A percentile compares a stretch with the other conserved stretches of the same genome.
These are phyloP conservation scores for Salix udensis DNA, from an alignment of 345 rosid species.

Conservation along the genomic window DNA sequence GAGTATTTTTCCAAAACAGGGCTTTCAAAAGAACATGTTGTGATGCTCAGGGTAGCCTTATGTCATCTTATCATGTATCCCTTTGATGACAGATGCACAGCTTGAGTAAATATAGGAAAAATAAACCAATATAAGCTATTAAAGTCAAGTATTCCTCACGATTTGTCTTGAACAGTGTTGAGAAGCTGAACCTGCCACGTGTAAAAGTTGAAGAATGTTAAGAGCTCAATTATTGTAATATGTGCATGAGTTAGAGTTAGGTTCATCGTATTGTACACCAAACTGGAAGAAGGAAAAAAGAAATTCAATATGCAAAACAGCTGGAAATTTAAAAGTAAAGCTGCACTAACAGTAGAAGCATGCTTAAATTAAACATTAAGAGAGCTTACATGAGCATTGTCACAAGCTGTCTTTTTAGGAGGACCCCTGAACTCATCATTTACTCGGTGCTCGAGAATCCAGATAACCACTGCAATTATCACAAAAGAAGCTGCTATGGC, in stretches of 20 bases:
- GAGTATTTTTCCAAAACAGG: neutral
- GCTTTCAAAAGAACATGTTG: neutral
- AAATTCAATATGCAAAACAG: neutral
- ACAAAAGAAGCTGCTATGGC: constrained; percentile 29
- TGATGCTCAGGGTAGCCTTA: neutral
- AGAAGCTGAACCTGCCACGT: constrained; percentile 85
- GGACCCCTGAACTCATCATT: constrained; percentile 37
- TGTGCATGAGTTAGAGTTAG: neutral
- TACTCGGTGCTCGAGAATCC: constrained; percentile 33
- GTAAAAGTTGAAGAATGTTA: constrained; percentile 10
- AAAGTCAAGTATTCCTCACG: constrained; percentile 44
- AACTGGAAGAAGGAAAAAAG: neutral
- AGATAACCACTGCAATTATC: constrained; percentile 28
- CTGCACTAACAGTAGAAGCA: neutral
- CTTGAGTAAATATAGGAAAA: neutral
- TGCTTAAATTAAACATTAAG: neutral
- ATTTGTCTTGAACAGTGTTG: constrained; percentile 75
- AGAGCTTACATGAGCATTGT: constrained; percentile 26
- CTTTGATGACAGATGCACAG: neutral
- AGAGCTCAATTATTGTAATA: constrained; percentile 1
- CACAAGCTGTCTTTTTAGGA: constrained; percentile 27
- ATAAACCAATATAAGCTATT: neutral
- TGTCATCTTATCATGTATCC: neutral
- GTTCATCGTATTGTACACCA: neutral
- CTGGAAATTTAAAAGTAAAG: neutral